Evolutionary conservation across 768 basidiomycete genomes (phyloP).

Genomic region (Lactifluus pinguis): DNA sequence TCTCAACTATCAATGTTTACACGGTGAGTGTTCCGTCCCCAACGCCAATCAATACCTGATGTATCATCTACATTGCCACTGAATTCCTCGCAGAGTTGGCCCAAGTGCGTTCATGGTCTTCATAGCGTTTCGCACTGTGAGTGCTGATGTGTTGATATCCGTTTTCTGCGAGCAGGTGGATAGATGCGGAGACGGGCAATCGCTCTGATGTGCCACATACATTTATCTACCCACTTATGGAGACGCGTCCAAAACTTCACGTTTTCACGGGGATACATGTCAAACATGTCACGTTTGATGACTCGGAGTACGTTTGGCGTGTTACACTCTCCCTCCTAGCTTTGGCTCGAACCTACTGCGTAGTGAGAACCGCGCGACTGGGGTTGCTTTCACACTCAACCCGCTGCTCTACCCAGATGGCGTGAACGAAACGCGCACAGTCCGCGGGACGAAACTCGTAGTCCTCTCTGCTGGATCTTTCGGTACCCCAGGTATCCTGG

Average conservation of each 20-base stretch:
- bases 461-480: constrained; percentile 34
- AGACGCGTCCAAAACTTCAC: constrained; percentile 26
- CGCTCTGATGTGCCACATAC: constrained; percentile 47
- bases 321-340: not conserved
- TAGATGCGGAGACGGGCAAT: constrained; percentile 40
- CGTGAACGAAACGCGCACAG: constrained; percentile 10
- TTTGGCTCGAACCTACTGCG: not conserved
- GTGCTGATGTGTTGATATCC: not conserved
- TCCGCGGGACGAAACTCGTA: constrained; percentile 29
- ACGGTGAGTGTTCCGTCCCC: constrained; percentile 15
- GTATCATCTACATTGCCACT: not conserved
- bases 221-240: constrained; percentile 29
- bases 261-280: constrained; percentile 28
- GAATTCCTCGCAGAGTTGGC: constrained; percentile 39
- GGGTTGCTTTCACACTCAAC: constrained; percentile 31
- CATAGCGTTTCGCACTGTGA: not conserved
- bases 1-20: constrained; percentile 23
- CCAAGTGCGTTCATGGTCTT: constrained; percentile 32
- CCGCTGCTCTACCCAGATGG: constrained; percentile 20
- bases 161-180: constrained; percentile 35
- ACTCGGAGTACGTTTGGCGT: constrained; percentile 20
- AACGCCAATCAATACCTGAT: not conserved
- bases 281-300: constrained; percentile 28
- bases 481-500: constrained; percentile 42
- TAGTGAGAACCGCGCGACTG: constrained; percentile 31